These are phyloP conservation scores for Colletotrichum tofieldiae DNA, from an alignment of 2,329 filamentous ascomycete genomes.

Conservation along the genomic window DNA sequence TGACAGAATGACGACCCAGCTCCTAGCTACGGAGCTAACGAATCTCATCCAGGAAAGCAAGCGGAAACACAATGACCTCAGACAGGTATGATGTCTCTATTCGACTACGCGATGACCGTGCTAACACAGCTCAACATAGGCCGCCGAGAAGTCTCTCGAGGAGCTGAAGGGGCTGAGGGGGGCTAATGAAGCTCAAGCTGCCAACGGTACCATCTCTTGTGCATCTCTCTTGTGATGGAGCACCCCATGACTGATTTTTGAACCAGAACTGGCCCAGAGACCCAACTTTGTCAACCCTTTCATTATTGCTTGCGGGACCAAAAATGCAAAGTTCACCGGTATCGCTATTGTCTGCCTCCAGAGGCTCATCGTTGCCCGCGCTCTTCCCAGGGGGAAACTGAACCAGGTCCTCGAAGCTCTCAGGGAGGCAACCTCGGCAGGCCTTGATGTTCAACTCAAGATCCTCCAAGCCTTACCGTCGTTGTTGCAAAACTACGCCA, in stretches of 20 bases:
- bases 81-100: slow-evolving; percentile 72
- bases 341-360: slow-evolving; percentile 93
- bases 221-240: slow-evolving; percentile 45
- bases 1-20: slow-evolving; percentile 87
- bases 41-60: slow-evolving; percentile 97
- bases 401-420: slow-evolving; percentile 91
- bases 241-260: slow-evolving; percentile 23
- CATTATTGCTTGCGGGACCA: slow-evolving; percentile 90
- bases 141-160: slow-evolving; percentile 92
- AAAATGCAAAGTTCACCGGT: slow-evolving; percentile 89
- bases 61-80: slow-evolving; percentile 91
- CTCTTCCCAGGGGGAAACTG: slow-evolving; percentile 83
- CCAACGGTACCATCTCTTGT: slow-evolving; percentile 69
- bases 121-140: slow-evolving; percentile 63
- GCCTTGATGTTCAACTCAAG: slow-evolving; percentile 93
- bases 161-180: slow-evolving; percentile 85
- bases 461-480: slow-evolving; percentile 94
- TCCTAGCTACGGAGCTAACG: slow-evolving; percentile 88
- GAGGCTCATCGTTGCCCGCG: slow-evolving; percentile 85
- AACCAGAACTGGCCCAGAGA: slow-evolving; percentile 84
- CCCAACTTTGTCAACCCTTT: slow-evolving; percentile 93
- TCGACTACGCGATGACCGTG: not conserved
- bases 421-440: slow-evolving; percentile 85
- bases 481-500: slow-evolving; percentile 89
- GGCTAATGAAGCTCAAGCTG: slow-evolving; percentile 82